phyloP scores from a whole-genome alignment of 169 alveolate species.

The Plasmodium yoelii region DNA sequence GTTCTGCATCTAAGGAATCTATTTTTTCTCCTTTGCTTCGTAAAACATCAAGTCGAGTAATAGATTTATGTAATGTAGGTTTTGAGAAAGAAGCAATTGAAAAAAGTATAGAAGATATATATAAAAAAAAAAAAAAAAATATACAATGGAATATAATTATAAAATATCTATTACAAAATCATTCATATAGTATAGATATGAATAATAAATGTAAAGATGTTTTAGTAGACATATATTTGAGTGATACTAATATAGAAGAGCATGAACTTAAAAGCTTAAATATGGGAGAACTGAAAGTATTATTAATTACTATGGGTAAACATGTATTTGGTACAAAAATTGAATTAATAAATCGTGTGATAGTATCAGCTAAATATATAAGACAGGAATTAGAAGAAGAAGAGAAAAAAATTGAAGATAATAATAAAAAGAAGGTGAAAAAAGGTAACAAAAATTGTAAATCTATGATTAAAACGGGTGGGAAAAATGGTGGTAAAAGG shows the following conservation, averaged over 20 bases:
- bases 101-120: constrained; percentile 5
- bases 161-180: constrained; percentile 25
- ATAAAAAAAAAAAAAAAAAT: constrained; percentile 17
- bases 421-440: not conserved
- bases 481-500: no score
- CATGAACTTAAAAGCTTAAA: constrained; percentile 30
- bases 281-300: constrained; percentile 69
- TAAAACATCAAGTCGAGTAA: constrained; percentile 67
- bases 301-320: constrained; percentile 67
- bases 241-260: constrained; percentile 10
- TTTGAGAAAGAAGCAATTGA: constrained; percentile 68
- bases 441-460: not conserved
- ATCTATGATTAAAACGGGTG: no score
- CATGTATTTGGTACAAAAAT: constrained; percentile 73
- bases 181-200: constrained; percentile 45
- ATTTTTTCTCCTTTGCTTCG: constrained; percentile 52
- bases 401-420: not conserved
- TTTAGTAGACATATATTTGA: constrained; percentile 34
- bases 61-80: constrained; percentile 62
- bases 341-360: constrained; percentile 47
- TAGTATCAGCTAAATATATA: constrained; percentile 69
- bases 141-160: constrained; percentile 41
- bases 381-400: constrained; percentile 23
- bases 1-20: constrained; percentile 16
- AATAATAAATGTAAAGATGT: constrained; percentile 45